phyloP scores from a whole-genome alignment of 768 basidiomycete genomes.

The Boletus sp. region DNA sequence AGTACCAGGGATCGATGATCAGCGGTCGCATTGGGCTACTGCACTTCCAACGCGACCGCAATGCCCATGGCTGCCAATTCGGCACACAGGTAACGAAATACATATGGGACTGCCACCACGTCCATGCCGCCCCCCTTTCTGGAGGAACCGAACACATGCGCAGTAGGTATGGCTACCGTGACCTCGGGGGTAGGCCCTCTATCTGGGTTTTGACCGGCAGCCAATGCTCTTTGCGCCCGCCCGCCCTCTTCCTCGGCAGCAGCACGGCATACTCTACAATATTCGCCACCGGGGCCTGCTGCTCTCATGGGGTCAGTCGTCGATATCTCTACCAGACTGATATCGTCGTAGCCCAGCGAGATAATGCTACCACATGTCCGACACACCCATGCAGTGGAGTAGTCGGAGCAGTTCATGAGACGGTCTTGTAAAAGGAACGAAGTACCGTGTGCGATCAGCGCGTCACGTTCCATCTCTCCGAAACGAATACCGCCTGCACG shows the following conservation, averaged over 20 bases:
- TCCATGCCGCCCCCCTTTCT: constrained; percentile 82
- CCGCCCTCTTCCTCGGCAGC: constrained; percentile 62
- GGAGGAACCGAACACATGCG: constrained; percentile 58
- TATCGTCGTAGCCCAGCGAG: constrained; percentile 93
- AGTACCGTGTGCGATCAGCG: constrained; percentile 96
- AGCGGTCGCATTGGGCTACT: constrained; percentile 26
- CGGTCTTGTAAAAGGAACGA: constrained; percentile 98
- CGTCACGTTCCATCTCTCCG: constrained; percentile 99
- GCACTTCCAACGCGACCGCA: constrained; percentile 78
- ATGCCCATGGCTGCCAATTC: constrained; percentile 99
- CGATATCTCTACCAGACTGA: constrained; percentile 63
- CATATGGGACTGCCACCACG: constrained; percentile 93
- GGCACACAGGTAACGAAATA: constrained; percentile 90
- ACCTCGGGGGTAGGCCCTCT: constrained; percentile 47
- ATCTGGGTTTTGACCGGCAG: constrained; percentile 49
- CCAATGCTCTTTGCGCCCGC: constrained; percentile 54
- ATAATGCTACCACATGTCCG: constrained; percentile 93
- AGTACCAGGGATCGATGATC: background rate
- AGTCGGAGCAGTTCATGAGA: constrained; percentile 99
- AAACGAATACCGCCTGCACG: constrained; percentile 98
- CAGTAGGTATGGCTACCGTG: constrained; percentile 60
- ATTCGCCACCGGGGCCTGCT: constrained; percentile 82
- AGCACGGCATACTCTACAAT: constrained; percentile 90
- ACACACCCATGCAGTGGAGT: constrained; percentile 99
- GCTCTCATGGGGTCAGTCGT: constrained; percentile 49